These are phyloP conservation scores for Cardamine resedifolia DNA, from an alignment of 345 rosid species.

Conservation along the genomic window DNA sequence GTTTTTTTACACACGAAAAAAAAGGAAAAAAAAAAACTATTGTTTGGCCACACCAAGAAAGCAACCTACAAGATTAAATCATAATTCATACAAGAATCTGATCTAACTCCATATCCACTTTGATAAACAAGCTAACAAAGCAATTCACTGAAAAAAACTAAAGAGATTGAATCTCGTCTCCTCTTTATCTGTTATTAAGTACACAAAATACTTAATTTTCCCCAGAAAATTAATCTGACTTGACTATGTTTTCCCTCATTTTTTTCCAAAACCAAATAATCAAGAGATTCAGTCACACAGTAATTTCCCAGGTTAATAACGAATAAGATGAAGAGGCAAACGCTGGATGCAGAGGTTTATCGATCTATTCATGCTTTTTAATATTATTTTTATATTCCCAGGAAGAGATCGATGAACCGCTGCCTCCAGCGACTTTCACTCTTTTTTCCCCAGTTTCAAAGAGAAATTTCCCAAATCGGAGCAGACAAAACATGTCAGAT, in stretches of 20 bases:
- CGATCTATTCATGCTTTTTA: conserved; percentile 80
- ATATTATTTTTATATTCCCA: conserved; percentile 33
- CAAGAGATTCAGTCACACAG: no score
- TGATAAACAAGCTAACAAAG: background rate
- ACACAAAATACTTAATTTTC: background rate
- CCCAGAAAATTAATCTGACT: background rate
- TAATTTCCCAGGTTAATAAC: no score
- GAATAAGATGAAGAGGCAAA: conserved; percentile 38
- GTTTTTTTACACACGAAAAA: background rate
- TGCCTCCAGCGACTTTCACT: conserved; percentile 83
- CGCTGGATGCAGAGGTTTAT: conserved; percentile 99
- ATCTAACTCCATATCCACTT: background rate
- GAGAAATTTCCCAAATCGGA: background rate
- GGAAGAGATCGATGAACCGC: conserved; percentile 99
- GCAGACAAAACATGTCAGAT: conserved; percentile 31
- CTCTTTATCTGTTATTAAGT: background rate
- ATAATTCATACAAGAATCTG: background rate
- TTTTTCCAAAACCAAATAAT: no score
- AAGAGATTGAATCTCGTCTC: background rate
- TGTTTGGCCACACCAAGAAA: background rate
- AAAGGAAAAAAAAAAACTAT: no score
- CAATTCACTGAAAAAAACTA: background rate
- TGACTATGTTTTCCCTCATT: no score
- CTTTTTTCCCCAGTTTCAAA: background rate
- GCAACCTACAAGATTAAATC: background rate